Conservation (phyloP, 257 asterid species). For the Plantago elongata region DNA sequence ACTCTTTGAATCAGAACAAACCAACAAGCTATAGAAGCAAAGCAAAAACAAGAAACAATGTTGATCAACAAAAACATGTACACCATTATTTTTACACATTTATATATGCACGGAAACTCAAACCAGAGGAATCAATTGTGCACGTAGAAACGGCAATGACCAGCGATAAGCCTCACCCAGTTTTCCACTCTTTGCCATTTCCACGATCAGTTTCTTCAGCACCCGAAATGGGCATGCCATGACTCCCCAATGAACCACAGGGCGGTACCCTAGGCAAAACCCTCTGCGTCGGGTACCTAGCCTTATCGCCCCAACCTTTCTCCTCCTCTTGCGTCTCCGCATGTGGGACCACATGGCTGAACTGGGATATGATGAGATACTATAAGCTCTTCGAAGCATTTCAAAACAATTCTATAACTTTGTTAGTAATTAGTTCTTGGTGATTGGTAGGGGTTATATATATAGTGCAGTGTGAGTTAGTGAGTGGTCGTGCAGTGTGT, state of each 20-base stretch:
- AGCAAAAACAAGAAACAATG: too few species aligned
- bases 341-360: slow-evolving; percentile 42
- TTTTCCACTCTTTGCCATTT: slow-evolving; percentile 39
- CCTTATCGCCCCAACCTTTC: slow-evolving; percentile 42
- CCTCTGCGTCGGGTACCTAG: slow-evolving; percentile 58
- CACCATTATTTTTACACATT: too few species aligned
- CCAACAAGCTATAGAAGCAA: too few species aligned
- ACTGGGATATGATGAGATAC: slow-evolving; percentile 36
- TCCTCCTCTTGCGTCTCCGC: slow-evolving; percentile 36
- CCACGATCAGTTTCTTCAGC: slow-evolving; percentile 41
- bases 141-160: slow-evolving; percentile 57
- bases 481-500: slow-evolving; percentile 20
- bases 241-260: slow-evolving; percentile 51
- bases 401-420: background rate
- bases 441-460: slow-evolving; percentile 11
- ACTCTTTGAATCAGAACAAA: too few species aligned
- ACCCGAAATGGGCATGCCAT: slow-evolving; percentile 38
- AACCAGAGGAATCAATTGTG: slow-evolving; percentile 52
- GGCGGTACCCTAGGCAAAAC: slow-evolving; percentile 41
- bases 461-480: background rate
- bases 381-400: slow-evolving; percentile 39
- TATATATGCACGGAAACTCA: slow-evolving; percentile 17
- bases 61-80: too few species aligned
- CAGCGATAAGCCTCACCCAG: slow-evolving; percentile 48
- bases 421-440: background rate